phyloP scores from a whole-genome alignment of 2,329 filamentous ascomycete genomes.

The Exophiala phaeomuriformis region DNA sequence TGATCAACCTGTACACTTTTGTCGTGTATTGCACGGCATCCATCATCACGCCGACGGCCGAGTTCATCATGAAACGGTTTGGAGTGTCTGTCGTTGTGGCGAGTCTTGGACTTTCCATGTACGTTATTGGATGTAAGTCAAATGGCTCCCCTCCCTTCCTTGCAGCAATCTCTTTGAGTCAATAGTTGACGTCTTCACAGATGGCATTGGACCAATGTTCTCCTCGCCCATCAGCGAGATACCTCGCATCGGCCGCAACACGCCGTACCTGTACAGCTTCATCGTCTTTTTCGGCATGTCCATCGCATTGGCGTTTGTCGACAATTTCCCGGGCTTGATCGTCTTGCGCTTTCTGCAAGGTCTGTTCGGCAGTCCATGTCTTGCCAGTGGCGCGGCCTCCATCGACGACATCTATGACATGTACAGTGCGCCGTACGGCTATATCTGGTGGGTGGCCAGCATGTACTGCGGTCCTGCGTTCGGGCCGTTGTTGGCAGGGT shows the following conservation, averaged over 20 bases:
- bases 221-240: constrained; percentile 52
- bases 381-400: not conserved
- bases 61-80: constrained; percentile 27
- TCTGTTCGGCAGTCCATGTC: not conserved
- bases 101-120: constrained; percentile 24
- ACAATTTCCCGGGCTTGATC: not conserved
- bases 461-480: constrained; percentile 27
- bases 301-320: constrained; percentile 31
- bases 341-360: not conserved
- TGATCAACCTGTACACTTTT: constrained; percentile 36
- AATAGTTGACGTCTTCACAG: constrained; percentile 29
- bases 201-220: constrained; percentile 53
- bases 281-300: constrained; percentile 31
- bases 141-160: no score
- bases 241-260: constrained; percentile 24
- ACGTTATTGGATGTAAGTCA: no score
- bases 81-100: constrained; percentile 28
- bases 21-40: constrained; percentile 34
- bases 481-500: constrained; percentile 50
- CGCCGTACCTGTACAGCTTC: constrained; percentile 31
- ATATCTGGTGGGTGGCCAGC: constrained; percentile 51
- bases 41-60: constrained; percentile 30
- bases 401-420: not conserved
- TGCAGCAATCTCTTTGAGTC: constrained; percentile 20
- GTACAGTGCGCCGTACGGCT: constrained; percentile 42